Conservation (phyloP, 805 yeast species). For the Saccharomyces eubayanus region DNA sequence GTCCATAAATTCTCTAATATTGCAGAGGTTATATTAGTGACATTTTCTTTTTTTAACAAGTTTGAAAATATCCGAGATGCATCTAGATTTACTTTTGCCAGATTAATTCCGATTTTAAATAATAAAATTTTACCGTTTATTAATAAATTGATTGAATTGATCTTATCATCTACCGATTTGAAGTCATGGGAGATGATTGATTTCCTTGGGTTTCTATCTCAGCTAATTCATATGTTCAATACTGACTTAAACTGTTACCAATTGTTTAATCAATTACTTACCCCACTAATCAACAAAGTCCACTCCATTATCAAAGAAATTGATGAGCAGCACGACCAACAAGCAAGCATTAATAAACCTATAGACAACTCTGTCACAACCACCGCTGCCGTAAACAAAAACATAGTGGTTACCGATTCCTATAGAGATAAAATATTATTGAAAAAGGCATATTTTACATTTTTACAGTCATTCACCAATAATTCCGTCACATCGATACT, state of each 20-base stretch:
- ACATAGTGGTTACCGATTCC: constrained; percentile 47
- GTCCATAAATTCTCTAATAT: constrained; percentile 53
- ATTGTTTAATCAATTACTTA: constrained; percentile 59
- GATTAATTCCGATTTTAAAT: constrained; percentile 71
- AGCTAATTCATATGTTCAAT: constrained; percentile 71
- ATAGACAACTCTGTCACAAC: constrained; percentile 3
- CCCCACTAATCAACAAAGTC: constrained; percentile 66
- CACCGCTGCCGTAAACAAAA: constrained; percentile 12
- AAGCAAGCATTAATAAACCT: constrained; percentile 1
- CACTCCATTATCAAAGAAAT: constrained; percentile 41
- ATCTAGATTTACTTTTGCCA: constrained; percentile 75
- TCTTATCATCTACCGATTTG: constrained; percentile 45
- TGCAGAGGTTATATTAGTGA: constrained; percentile 75
- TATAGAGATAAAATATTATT: constrained; percentile 55
- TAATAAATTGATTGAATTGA: constrained; percentile 58
- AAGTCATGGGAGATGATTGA: constrained; percentile 63
- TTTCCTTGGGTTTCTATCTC: constrained; percentile 79
- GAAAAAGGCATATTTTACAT: constrained; percentile 60
- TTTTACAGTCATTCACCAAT: constrained; percentile 59
- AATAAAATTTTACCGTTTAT: constrained; percentile 45
- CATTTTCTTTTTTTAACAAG: constrained; percentile 65
- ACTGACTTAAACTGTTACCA: constrained; percentile 60
- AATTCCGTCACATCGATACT: constrained; percentile 77
- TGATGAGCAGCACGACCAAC: constrained; percentile 24
- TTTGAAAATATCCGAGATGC: constrained; percentile 73